phyloP scores from a whole-genome alignment of 306 rosid genomes.

The Vigna unguiculata region DNA sequence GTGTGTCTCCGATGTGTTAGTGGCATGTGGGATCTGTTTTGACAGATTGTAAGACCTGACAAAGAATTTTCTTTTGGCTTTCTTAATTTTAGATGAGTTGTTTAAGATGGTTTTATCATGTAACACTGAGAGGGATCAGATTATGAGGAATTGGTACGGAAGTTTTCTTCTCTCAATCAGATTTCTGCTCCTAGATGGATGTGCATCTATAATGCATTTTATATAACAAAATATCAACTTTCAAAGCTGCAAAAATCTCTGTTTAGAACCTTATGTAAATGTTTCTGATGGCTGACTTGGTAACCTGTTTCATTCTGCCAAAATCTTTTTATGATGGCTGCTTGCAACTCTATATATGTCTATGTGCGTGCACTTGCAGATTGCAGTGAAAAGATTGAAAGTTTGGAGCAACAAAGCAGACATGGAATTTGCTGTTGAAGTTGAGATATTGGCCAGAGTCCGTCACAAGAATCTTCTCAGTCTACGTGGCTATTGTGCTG shows the following conservation, averaged over 20 bases:
- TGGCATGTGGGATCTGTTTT: constrained; percentile 29
- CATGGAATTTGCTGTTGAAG: constrained; percentile 93
- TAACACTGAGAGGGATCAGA: background rate
- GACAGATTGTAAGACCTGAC: constrained; percentile 7
- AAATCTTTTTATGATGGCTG: constrained; percentile 10
- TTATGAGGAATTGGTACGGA: constrained; percentile 5
- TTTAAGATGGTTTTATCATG: constrained; percentile 30
- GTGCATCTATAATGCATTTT: constrained; percentile 13
- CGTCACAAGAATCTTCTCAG: constrained; percentile 94
- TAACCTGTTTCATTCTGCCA: background rate
- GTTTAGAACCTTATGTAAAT: constrained; percentile 12
- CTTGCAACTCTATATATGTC: constrained; percentile 21
- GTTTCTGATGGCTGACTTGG: background rate
- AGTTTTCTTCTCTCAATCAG: background rate
- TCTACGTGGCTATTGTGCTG: constrained; percentile 96
- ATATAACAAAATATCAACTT: background rate
- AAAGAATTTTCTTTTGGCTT: background rate
- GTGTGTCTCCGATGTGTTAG: background rate
- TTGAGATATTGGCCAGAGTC: constrained; percentile 95
- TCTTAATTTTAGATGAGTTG: constrained; percentile 9
- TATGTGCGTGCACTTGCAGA: constrained; percentile 55
- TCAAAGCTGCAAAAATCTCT: constrained; percentile 25
- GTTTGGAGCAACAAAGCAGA: constrained; percentile 97
- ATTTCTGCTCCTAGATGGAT: constrained; percentile 19
- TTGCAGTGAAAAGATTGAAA: constrained; percentile 95